phyloP scores from a whole-genome alignment of 2,329 filamentous ascomycete species.

The Alternaria burnsii region DNA sequence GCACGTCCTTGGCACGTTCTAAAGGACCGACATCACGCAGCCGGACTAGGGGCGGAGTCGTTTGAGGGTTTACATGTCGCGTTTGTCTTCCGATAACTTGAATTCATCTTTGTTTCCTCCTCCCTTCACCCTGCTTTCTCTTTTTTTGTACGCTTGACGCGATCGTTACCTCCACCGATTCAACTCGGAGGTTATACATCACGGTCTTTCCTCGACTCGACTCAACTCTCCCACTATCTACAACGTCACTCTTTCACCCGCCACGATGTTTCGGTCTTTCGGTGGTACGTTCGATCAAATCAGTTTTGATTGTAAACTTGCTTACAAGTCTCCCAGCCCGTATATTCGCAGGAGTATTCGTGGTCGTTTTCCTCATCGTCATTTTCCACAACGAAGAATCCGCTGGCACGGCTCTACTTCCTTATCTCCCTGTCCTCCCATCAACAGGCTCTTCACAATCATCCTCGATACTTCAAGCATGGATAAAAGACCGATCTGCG shows the following conservation, averaged over 20 bases:
- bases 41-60: constrained; percentile 1
- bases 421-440: constrained; percentile 34
- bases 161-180: constrained; percentile 16
- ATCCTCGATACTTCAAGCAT: constrained; percentile 30
- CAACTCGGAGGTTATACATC: constrained; percentile 19
- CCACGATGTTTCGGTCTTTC: constrained; percentile 30
- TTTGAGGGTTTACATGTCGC: constrained; percentile 3
- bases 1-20: constrained; percentile 13
- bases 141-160: constrained; percentile 10
- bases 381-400: constrained; percentile 38
- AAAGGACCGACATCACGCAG: constrained; percentile 9
- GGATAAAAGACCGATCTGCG: constrained; percentile 39
- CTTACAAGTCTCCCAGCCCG: constrained; percentile 28
- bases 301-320: neutral
- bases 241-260: constrained; percentile 6
- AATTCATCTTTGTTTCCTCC: neutral
- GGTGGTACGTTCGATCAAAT: constrained; percentile 24
- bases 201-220: constrained; percentile 7
- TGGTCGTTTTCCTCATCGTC: constrained; percentile 35
- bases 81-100: neutral
- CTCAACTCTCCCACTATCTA: constrained; percentile 2
- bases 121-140: neutral
- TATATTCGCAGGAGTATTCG: constrained; percentile 30
- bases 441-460: constrained; percentile 19
- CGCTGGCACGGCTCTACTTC: constrained; percentile 30